Evolutionary conservation across 179 eudicot genomes (phyloP).

Genomic region (Beta macrorhiza): DNA sequence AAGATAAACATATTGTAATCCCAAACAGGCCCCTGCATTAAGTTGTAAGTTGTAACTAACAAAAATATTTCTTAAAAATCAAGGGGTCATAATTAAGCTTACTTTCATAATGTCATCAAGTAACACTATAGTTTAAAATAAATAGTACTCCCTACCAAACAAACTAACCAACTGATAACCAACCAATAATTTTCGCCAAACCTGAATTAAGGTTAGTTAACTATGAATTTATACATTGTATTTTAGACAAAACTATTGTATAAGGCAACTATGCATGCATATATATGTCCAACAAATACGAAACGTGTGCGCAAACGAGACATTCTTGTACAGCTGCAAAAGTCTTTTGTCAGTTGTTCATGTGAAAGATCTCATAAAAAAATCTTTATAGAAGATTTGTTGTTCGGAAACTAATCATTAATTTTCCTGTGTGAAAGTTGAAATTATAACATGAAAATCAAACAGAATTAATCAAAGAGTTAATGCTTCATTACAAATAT

Average conservation of each 20-base stretch:
- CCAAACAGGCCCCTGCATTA: not conserved
- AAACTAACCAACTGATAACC: not conserved
- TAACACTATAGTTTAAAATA: not conserved
- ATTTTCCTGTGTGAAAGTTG: not conserved
- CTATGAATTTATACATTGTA: conserved; percentile 1
- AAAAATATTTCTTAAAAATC: conserved; percentile 7
- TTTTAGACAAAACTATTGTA: not conserved
- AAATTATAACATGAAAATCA: no score
- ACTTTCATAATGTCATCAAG: not conserved
- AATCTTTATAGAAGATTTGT: conserved; percentile 8
- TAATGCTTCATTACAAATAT: no score
- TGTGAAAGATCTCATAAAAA: conserved; percentile 17
- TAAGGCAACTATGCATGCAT: conserved; percentile 4
- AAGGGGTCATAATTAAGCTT: conserved; percentile 6
- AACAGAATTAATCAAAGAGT: no score
- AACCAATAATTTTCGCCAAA: conserved; percentile 4
- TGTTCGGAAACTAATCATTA: conserved; percentile 24
- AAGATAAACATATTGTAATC: not conserved
- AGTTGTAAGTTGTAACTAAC: no score
- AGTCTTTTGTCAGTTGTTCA: conserved; percentile 32
- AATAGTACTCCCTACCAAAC: not conserved
- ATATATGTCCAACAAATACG: not conserved
- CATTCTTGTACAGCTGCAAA: conserved; percentile 14
- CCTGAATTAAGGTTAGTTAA: not conserved
- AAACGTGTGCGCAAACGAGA: conserved; percentile 20